Evolutionary conservation across 441 rosid species (phyloP), one percentile per base, ranked within the genome.

Genomic region (Macaranga tanarius): DNA sequence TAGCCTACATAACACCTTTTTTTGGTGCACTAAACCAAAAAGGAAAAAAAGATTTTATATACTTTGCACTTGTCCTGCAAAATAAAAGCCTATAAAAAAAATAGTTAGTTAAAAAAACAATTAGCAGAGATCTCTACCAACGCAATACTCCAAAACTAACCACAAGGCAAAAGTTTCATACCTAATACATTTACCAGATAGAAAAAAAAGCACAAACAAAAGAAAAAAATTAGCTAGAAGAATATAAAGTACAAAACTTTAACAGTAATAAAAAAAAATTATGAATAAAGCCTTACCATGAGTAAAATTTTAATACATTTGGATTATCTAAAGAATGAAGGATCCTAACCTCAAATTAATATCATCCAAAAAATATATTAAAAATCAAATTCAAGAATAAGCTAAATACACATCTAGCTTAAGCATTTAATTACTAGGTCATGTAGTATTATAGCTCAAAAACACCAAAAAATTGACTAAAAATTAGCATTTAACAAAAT

Each of bases 141-240:
- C 96, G 54, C 98, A 93, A 74, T 90, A 95, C 77, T 95, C 99
- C 87, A 95, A 76, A 81, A 95, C 96, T 75, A 93, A 84, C 98
- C 99, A 93, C 87, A 95, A 80, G 79, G 96, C 93, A 28, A 98
- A 89, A 63, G 98, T 93, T 85, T 95, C 99, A 56, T 93, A 91
- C 98, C 98, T 92, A 66, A 59, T 48, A 74, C 60, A 20, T 22
- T 61, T 73, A 81, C 68, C 69, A 73, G 59, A 26, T 34, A 58
- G 47, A 42, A 20, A 0, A 73, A 16, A 9, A 80, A 38, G 42
- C 8, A 38, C n/a, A n/a, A n/a, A n/a, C 38, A 31, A 31, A 1
- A 31, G 38, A 59, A 3, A 7, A 8, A 63, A 19, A 9, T 5
- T 6, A 57, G 58, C 34, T 31, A 72, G n/a, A 34, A 65, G 34